These are phyloP conservation scores for Isochrysis galbana DNA, from an alignment of 78 protist genomes.

Conservation along the genomic window DNA sequence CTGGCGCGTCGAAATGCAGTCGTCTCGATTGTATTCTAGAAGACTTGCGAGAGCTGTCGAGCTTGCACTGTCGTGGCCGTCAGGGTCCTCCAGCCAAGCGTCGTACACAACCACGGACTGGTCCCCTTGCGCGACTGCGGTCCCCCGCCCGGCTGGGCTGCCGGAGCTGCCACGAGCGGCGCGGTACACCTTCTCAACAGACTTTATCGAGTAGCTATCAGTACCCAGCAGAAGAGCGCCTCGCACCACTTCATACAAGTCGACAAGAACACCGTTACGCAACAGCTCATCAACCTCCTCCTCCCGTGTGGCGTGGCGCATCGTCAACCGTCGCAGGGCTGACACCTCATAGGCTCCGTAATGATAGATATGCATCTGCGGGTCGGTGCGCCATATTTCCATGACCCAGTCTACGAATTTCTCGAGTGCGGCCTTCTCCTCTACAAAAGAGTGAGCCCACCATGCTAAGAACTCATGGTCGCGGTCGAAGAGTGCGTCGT, in stretches of 20 bases:
- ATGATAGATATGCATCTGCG: background rate
- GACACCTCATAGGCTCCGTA: conserved; percentile 6
- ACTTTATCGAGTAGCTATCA: background rate
- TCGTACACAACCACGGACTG: background rate
- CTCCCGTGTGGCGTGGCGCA: background rate
- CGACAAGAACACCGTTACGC: background rate
- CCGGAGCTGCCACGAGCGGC: background rate
- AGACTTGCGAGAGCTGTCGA: background rate
- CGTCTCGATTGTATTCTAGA: background rate
- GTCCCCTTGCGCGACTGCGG: background rate
- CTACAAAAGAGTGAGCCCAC: background rate
- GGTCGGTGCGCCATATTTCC: background rate
- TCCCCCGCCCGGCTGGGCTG: background rate
- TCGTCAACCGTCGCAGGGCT: background rate
- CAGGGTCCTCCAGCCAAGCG: background rate
- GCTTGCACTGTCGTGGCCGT: background rate
- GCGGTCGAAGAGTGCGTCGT: background rate
- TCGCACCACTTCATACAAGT: conserved; percentile 4
- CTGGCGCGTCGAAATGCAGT: background rate
- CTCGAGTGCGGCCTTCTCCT: background rate
- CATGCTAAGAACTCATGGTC: background rate
- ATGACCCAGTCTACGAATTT: background rate
- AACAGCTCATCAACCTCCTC: background rate
- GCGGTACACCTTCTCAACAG: background rate
- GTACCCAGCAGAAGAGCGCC: background rate